Conservation (phyloP, 345 rosid genomes). For the Iberis pinnata region DNA sequence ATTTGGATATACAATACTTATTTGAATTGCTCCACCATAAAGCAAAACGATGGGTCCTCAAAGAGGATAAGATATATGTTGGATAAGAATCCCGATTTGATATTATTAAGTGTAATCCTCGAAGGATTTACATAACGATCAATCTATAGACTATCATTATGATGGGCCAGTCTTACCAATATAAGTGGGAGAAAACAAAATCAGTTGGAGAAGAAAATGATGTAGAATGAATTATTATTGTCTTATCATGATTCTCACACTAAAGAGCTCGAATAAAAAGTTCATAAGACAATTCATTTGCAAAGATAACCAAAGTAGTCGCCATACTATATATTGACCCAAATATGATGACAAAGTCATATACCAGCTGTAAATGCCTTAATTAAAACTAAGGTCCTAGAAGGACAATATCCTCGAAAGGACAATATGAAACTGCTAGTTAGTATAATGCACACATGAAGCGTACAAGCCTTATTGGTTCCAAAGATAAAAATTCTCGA, state of each 20-base stretch:
- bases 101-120: too few species aligned
- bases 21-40: too few species aligned
- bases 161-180: too few species aligned
- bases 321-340: background rate
- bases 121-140: too few species aligned
- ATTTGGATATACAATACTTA: too few species aligned
- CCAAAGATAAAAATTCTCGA: background rate
- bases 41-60: too few species aligned
- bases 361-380: background rate
- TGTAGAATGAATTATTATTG: background rate
- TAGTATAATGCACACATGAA: background rate
- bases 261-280: background rate
- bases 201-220: background rate
- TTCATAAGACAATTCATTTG: too few species aligned
- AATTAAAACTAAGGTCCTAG: background rate
- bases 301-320: background rate
- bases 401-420: background rate
- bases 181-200: too few species aligned
- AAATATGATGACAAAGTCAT: background rate
- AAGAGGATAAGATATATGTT: too few species aligned
- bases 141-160: too few species aligned
- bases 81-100: too few species aligned
- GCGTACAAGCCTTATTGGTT: background rate
- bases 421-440: background rate
- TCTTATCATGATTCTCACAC: too few species aligned